Percentiles rank a stretch among this genome's conserved stretches.
These are phyloP conservation scores for Mucor plumbeus DNA, from an alignment of 371 early-diverging fungal species.

Conservation along the genomic window DNA sequence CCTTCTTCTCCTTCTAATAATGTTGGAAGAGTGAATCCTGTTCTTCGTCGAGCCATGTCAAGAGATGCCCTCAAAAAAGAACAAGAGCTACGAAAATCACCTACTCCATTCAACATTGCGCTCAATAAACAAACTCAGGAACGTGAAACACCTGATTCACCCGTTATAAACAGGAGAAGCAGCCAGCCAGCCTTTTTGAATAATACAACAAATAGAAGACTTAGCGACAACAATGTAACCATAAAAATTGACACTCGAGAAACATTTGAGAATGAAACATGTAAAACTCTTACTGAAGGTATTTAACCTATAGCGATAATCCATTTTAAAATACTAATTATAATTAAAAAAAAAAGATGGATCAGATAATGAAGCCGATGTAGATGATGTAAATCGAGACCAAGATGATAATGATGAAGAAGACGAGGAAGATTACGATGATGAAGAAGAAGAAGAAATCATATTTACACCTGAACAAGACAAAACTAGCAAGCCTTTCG, in stretches of 20 bases:
- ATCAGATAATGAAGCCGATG: constrained; percentile 17
- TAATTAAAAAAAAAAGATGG: constrained; percentile 4
- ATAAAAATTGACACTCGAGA: background rate
- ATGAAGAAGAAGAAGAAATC: constrained; percentile 44
- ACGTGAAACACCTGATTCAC: background rate
- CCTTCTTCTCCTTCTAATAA: background rate
- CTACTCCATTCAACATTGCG: background rate
- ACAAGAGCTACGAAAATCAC: constrained; percentile 13
- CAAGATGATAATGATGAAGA: constrained; percentile 28
- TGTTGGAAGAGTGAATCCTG: constrained; percentile 22
- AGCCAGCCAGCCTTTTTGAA: constrained; percentile 16
- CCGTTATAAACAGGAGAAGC: background rate
- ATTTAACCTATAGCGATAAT: background rate
- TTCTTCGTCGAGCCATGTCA: constrained; percentile 39
- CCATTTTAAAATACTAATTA: background rate
- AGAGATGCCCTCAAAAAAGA: constrained; percentile 34
- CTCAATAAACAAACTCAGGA: background rate
- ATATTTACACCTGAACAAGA: constrained; percentile 48
- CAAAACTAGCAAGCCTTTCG: constrained; percentile 34
- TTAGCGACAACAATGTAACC: background rate
- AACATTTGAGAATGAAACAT: background rate
- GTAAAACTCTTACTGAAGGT: constrained; percentile 15
- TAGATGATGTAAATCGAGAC: background rate
- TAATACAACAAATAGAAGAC: background rate
- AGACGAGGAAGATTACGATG: constrained; percentile 35